Evolutionary conservation across 129 eudicot species (phyloP).

Genomic region (Sambucus nigra): DNA sequence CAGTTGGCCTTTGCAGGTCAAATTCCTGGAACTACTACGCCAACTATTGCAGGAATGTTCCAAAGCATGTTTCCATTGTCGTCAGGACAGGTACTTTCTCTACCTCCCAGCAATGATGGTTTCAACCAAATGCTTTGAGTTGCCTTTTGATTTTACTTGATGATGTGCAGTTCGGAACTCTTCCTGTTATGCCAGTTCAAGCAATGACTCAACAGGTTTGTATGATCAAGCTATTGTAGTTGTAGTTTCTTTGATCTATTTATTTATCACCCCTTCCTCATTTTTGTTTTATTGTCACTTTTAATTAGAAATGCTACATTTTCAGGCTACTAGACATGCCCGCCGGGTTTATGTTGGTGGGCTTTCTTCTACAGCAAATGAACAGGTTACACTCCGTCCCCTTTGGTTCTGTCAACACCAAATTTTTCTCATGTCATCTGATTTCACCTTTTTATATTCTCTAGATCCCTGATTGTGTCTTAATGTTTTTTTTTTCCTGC

Average conservation of each 20-base stretch:
- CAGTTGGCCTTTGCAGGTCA: conserved; percentile 49
- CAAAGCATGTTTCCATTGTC: conserved; percentile 70
- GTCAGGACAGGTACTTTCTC: conserved; percentile 59
- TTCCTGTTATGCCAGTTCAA: conserved; percentile 94
- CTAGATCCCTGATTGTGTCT: not conserved
- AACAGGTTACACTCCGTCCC: conserved; percentile 51
- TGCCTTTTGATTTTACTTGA: not conserved
- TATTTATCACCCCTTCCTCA: not conserved
- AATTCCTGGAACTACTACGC: conserved; percentile 63
- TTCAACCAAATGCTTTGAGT: not conserved
- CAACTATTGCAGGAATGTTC: conserved; percentile 69
- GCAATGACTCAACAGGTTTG: conserved; percentile 99
- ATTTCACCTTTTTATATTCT: not conserved
- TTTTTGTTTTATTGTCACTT: not conserved
- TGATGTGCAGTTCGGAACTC: conserved; percentile 58
- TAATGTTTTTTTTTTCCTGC: too few relatives aligned
- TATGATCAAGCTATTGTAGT: not conserved
- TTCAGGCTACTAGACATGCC: conserved; percentile 98
- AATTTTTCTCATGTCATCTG: not conserved
- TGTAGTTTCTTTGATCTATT: not conserved
- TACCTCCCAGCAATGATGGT: not conserved
- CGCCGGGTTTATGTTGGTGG: conserved; percentile 98
- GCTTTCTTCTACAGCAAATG: conserved; percentile 86
- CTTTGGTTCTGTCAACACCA: not conserved
- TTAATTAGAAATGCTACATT: conserved; percentile 10